phyloP scores from a whole-genome alignment of 1,139 yeast genomes.

The Debaryomycetaceae sp. region DNA sequence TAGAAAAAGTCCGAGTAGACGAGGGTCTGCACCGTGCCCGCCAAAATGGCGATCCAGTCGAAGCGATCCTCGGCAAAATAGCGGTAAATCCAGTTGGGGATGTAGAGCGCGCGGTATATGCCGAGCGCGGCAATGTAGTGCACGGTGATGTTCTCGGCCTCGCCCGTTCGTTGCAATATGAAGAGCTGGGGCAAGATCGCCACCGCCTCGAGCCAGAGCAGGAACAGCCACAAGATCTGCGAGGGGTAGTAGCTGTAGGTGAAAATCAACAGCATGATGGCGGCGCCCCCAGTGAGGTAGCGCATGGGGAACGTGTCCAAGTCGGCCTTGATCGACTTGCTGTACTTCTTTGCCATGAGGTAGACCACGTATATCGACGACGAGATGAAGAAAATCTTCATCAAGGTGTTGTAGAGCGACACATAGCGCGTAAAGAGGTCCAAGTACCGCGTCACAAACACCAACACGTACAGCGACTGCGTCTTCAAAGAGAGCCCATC shows the following conservation, averaged over 20 bases:
- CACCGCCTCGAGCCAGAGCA: constrained; percentile 83
- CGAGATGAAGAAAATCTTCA: constrained; percentile 77
- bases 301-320: constrained; percentile 72
- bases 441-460: constrained; percentile 74
- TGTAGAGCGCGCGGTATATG: constrained; percentile 77
- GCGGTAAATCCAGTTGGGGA: constrained; percentile 94
- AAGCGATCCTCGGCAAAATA: constrained; percentile 63
- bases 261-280: constrained; percentile 57
- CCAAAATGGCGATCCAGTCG: constrained; percentile 66
- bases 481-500: constrained; percentile 88
- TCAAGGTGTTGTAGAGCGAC: constrained; percentile 70
- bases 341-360: constrained; percentile 61
- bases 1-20: constrained; percentile 94
- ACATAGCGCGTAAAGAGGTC: constrained; percentile 58
- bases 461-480: constrained; percentile 73
- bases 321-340: constrained; percentile 48
- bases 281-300: constrained; percentile 65
- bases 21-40: constrained; percentile 83
- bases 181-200: constrained; percentile 91
- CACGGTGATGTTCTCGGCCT: constrained; percentile 80
- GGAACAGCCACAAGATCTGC: constrained; percentile 73
- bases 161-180: constrained; percentile 85
- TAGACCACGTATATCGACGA: constrained; percentile 74
- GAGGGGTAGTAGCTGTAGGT: constrained; percentile 57
- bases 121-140: constrained; percentile 96